Evolutionary conservation across 371 early-diverging fungal genomes (phyloP), one percentile per base, ranked within the genome.

Genomic region (Zancudomyces culisetae): DNA sequence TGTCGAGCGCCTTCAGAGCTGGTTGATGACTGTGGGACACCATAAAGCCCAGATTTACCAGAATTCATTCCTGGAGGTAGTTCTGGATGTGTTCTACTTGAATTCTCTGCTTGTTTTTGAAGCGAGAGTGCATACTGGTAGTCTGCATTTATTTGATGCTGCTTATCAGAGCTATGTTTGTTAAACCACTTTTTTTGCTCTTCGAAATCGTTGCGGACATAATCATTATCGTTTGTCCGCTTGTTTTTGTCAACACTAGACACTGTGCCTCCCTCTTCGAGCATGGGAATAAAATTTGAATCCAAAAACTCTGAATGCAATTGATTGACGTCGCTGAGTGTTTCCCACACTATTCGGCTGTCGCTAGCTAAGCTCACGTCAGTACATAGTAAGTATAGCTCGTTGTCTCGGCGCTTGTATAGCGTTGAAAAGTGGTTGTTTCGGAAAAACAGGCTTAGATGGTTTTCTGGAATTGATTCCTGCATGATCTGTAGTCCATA

Each of bases 341-440:
- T 77, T 60, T 87, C 87, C 88, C 88, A 87, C 2, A 82, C 79
- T 18, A 82, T 60, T 0, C 74, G 64, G 1, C 58, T 48, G 46
- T 83, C 78, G 27, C 70, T 68, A 0, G 79, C 75, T 51, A 87
- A 71, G 8, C 83, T 86, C 24, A 85, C 79, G 58, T 93, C 94
- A 2, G 92, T 90, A 35, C 89, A 84, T 23, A 93, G 72, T 39
- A 81, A 76, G 62, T 72, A 88, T 19, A 93, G 68, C 22, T 65
- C 73, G 0, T 66, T 72, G 6, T 68, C 55, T 0, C 73, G 63
- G 52, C 79, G 80, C 63, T 80, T 81, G 57, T 71, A 81, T 20
- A 93, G 63, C 0, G 89, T 88, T 2, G 78, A 79, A 53, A 92
- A 92, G 59, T 93, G 94, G 61, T 93, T 93, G 63, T 91, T 91